phyloP scores from a whole-genome alignment of 495 filamentous ascomycete species.

The Tuber magnatum region DNA sequence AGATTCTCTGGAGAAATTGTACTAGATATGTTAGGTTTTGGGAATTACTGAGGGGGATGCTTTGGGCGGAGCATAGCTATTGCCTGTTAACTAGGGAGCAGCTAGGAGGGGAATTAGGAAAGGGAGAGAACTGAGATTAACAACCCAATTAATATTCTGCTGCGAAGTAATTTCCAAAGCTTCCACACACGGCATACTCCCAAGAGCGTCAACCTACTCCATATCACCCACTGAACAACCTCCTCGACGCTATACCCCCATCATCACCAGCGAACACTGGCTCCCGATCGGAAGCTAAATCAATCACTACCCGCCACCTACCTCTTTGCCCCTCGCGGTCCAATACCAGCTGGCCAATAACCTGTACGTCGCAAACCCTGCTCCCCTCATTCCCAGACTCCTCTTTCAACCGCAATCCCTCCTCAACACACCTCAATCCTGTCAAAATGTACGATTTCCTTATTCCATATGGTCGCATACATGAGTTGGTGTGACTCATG shows the following conservation, averaged over 20 bases:
- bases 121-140: constrained; percentile 39
- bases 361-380: constrained; percentile 53
- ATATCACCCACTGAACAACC: constrained; percentile 47
- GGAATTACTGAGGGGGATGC: constrained; percentile 40
- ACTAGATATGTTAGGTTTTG: constrained; percentile 43
- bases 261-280: constrained; percentile 55
- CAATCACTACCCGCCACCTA: background rate
- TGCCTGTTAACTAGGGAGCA: background rate
- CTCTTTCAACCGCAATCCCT: constrained; percentile 52
- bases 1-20: constrained; percentile 51
- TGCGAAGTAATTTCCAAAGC: constrained; percentile 46
- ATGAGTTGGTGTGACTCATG: too few relatives aligned
- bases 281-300: constrained; percentile 58
- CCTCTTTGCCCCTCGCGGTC: constrained; percentile 1
- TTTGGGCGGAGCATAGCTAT: constrained; percentile 46
- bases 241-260: constrained; percentile 46
- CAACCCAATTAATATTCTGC: constrained; percentile 58
- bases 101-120: background rate
- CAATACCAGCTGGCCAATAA: constrained; percentile 47
- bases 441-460: too few relatives aligned
- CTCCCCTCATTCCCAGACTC: constrained; percentile 46
- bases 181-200: constrained; percentile 65
- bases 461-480: too few relatives aligned
- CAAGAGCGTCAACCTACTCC: constrained; percentile 54
- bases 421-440: constrained; percentile 52